phyloP scores from a whole-genome alignment of 2,329 filamentous ascomycete genomes.

The Plectosphaerella plurivora region DNA sequence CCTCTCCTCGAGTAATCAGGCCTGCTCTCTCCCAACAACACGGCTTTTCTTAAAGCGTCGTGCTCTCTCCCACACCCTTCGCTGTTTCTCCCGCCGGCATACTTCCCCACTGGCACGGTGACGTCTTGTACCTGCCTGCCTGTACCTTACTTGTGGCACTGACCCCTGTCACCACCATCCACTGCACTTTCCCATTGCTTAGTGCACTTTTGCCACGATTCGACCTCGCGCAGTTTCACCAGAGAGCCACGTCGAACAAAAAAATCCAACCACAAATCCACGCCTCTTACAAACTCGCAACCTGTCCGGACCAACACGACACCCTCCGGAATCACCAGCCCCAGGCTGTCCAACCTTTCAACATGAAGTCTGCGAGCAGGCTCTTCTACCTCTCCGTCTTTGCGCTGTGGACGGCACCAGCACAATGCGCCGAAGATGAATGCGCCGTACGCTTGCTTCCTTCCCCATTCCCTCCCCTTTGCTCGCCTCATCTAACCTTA shows the following conservation, averaged over 20 bases:
- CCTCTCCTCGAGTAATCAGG: too few species aligned
- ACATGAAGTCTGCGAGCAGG: conserved; percentile 49
- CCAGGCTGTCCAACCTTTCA: conserved; percentile 5
- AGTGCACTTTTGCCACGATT: background rate
- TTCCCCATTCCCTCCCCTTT: conserved; percentile 13
- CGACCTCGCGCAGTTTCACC: too few species aligned
- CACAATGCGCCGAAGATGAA: conserved; percentile 43
- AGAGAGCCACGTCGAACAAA: too few species aligned
- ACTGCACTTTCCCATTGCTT: too few species aligned
- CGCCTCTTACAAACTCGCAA: too few species aligned
- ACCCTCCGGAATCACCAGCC: background rate
- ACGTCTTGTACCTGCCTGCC: too few species aligned
- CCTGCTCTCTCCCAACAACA: background rate
- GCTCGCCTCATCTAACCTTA: conserved; percentile 31
- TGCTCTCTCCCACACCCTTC: background rate
- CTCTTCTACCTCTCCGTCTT: conserved; percentile 54
- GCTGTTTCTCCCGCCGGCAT: too few species aligned
- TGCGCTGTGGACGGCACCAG: conserved; percentile 46
- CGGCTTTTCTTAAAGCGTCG: background rate
- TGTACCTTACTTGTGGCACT: too few species aligned
- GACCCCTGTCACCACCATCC: too few species aligned
- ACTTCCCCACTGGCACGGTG: too few species aligned
- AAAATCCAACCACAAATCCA: too few species aligned
- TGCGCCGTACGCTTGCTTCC: conserved; percentile 48
- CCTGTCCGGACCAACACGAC: background rate